phyloP scores from a whole-genome alignment of 805 yeast genomes.

The Pachysolen tannophilus region DNA sequence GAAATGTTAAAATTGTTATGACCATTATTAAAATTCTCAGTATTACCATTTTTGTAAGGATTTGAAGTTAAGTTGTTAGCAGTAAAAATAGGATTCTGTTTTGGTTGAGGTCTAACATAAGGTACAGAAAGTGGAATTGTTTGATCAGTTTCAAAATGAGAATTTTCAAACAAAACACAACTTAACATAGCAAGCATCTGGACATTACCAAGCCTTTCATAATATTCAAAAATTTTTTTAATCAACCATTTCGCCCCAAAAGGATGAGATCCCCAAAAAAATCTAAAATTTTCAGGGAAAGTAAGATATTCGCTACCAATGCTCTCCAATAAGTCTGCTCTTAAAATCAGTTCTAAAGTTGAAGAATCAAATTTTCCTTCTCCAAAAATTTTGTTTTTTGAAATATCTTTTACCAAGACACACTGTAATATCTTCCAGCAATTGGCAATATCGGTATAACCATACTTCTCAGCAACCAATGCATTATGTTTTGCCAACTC shows the following conservation, averaged over 20 bases:
- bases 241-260: constrained; percentile 66
- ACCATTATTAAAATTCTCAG: neutral
- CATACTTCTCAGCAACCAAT: constrained; percentile 55
- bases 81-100: neutral
- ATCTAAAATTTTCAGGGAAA: constrained; percentile 19
- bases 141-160: constrained; percentile 15
- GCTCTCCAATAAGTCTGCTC: neutral
- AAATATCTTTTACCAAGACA: constrained; percentile 33
- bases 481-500: constrained; percentile 64
- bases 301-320: neutral
- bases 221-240: constrained; percentile 51
- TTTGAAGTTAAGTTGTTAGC: constrained; percentile 1
- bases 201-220: constrained; percentile 55
- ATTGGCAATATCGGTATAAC: constrained; percentile 54
- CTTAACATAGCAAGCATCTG: constrained; percentile 91
- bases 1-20: neutral
- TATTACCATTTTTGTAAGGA: neutral
- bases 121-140: constrained; percentile 42
- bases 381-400: constrained; percentile 8
- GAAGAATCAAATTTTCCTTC: neutral
- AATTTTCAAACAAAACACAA: constrained; percentile 53
- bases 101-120: constrained; percentile 14
- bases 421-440: constrained; percentile 64
- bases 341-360: neutral
- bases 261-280: constrained; percentile 78